A percentile compares a stretch with the other conserved stretches of the same genome.
These are phyloP conservation scores for Rhodosporidiobolus sp. DNA, from an alignment of 768 basidiomycete genomes.

Conservation along the genomic window DNA sequence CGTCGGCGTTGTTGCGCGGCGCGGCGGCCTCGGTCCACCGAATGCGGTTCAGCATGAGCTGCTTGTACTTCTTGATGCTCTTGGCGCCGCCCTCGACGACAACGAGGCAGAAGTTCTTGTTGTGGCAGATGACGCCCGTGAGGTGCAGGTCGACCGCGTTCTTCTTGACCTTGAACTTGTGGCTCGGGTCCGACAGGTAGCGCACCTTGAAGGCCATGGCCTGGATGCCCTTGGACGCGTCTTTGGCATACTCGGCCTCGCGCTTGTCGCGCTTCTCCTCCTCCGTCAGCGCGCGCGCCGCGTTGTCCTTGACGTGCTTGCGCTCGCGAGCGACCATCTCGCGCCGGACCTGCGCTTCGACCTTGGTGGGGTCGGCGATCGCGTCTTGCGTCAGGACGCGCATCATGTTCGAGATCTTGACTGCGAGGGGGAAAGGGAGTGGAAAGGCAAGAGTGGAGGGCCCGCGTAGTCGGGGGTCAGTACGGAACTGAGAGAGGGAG, in stretches of 20 bases:
- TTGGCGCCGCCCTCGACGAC: slow-evolving; percentile 89
- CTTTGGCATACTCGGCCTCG: slow-evolving; percentile 77
- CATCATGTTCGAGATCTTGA: slow-evolving; percentile 93
- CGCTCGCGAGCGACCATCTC: slow-evolving; percentile 89
- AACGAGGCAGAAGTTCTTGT: slow-evolving; percentile 81
- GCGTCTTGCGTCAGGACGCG: slow-evolving; percentile 95
- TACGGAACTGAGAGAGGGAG: neutral
- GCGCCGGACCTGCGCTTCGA: slow-evolving; percentile 88
- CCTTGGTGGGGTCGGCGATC: slow-evolving; percentile 93
- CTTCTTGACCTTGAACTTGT: slow-evolving; percentile 93
- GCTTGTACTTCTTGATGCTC: slow-evolving; percentile 79
- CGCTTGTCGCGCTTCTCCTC: slow-evolving; percentile 84
- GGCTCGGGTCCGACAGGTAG: slow-evolving; percentile 81
- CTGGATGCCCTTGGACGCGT: slow-evolving; percentile 77
- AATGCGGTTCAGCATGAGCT: slow-evolving; percentile 79
- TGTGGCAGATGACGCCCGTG: slow-evolving; percentile 85
- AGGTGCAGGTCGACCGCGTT: slow-evolving; percentile 89
- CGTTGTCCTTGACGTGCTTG: slow-evolving; percentile 88
- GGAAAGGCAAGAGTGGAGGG: neutral
- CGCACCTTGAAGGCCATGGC: slow-evolving; percentile 93
- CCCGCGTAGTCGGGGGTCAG: too few species aligned
- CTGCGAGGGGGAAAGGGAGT: slow-evolving; percentile 50
- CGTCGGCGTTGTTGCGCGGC: slow-evolving; percentile 39
- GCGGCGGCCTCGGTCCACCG: slow-evolving; percentile 89
- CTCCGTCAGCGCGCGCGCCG: slow-evolving; percentile 83